Base-by-base conservation (phyloP, 2,329 filamentous ascomycete genomes). In the Ceratocystis destructans region DNA sequence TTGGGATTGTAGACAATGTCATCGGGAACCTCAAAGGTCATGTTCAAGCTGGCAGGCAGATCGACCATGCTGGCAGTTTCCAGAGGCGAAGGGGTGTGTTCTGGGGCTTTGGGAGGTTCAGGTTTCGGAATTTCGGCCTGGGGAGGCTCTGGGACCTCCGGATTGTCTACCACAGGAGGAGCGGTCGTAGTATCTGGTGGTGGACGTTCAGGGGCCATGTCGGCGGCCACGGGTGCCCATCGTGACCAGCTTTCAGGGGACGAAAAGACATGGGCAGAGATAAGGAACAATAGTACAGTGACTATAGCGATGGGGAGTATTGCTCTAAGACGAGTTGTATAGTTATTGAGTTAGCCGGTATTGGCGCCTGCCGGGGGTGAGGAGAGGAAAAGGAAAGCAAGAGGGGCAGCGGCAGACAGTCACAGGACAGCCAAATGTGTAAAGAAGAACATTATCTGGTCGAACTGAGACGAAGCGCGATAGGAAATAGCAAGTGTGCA, bases 191-290 rank as follows among this genome's bases (percentile, higher is more conserved):
- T 50, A 28, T 41, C 8, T 25, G 28, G 25, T 3, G 45, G 31
- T 17, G 65, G 62, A 37, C 37, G n/a, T 53, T 22, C 66, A 10
- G 64, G 28, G 8, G 61, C 37, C 2, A 65, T 44, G 5, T 67
- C 55, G n/a, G 50, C 48, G 20, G 50, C 28, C 12, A 41, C 22
- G 20, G 66, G 33, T 22, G 65, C 48, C 66, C 66, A 68, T 53
- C 65, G 53, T 6, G 66, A 68, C 66, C 66, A 68, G 48, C 33
- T 65, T 63, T 68, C 59, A 2, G 66, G 61, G 6, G 46, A 62
- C 7, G 66, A 63, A 41, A 68, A 65, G 33, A 68, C 59, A 31
- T 68, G 66, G 57, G 66, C 66, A 17, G 66, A 68, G 22, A 65
- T 63, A 20, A 68, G 48, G 59, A 68, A 68, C 45, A 68, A 57